Evolutionary conservation across 2,329 filamentous ascomycete genomes (phyloP).

Genomic region (Alternaria rosae): DNA sequence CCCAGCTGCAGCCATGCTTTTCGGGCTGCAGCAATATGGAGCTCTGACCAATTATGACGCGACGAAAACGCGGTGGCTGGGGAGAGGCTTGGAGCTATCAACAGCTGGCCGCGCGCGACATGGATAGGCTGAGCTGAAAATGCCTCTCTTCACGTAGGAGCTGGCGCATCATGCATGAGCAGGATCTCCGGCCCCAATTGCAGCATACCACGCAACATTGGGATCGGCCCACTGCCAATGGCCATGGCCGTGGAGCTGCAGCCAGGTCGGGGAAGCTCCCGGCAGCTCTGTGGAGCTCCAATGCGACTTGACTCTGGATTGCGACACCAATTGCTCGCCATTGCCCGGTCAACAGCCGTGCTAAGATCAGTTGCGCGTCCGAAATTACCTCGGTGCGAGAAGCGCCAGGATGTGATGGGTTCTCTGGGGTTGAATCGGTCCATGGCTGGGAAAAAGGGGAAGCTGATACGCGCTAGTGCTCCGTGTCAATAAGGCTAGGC

Average conservation of each 20-base stretch:
- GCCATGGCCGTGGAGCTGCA: conserved; percentile 26
- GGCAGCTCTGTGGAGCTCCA: conserved; percentile 22
- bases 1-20: conserved; percentile 20
- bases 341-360: conserved; percentile 38
- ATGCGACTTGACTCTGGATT: conserved; percentile 12
- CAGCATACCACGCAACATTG: conserved; percentile 39
- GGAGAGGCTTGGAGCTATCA: conserved; percentile 23
- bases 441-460: conserved; percentile 28
- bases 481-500: conserved; percentile 31
- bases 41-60: conserved; percentile 30
- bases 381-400: conserved; percentile 34
- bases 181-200: conserved; percentile 39
- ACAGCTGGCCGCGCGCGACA: conserved; percentile 24
- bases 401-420: conserved; percentile 13
- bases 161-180: conserved; percentile 37
- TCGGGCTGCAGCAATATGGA: conserved; percentile 15
- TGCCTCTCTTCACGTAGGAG: conserved; percentile 26
- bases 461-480: conserved; percentile 33
- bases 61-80: conserved; percentile 37
- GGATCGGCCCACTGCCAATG: conserved; percentile 25
- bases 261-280: conserved; percentile 26
- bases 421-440: conserved; percentile 7
- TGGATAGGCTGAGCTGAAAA: conserved; percentile 43
- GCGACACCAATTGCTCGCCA: conserved; percentile 19
- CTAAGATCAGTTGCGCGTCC: conserved; percentile 25